These are phyloP conservation scores for Lepidium didymum DNA, from an alignment of 345 rosid species.

Conservation along the genomic window DNA sequence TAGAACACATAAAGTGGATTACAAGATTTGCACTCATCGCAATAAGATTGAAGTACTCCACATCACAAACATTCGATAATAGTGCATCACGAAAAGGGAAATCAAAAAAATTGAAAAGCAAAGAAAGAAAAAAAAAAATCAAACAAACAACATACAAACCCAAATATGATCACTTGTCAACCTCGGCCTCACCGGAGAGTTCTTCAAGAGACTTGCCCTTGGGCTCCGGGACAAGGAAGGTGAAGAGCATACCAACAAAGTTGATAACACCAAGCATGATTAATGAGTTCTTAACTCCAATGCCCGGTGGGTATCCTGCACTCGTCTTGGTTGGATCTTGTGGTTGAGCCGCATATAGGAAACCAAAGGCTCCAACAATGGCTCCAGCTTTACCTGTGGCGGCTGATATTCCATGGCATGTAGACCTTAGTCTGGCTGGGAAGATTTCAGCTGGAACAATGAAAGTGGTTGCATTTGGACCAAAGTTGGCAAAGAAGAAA, in stretches of 20 bases:
- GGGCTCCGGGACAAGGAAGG: constrained; percentile 45
- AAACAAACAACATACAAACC: constrained; percentile 2
- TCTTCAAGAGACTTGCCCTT: constrained; percentile 55
- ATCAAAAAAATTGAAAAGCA: neutral
- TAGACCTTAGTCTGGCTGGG: constrained; percentile 64
- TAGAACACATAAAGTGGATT: neutral
- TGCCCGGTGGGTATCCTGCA: constrained; percentile 40
- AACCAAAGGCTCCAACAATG: constrained; percentile 62
- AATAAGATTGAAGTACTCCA: neutral
- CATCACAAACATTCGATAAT: neutral
- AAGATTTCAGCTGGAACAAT: constrained; percentile 62
- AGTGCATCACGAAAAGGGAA: constrained; percentile 2
- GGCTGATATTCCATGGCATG: constrained; percentile 71
- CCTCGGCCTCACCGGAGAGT: constrained; percentile 46
- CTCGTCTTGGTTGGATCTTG: constrained; percentile 28
- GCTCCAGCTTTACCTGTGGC: constrained; percentile 67
- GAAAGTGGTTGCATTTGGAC: constrained; percentile 69
- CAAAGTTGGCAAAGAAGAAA: constrained; percentile 70
- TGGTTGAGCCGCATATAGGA: constrained; percentile 45
- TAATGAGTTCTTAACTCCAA: constrained; percentile 42
- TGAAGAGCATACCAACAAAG: constrained; percentile 39
- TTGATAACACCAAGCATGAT: constrained; percentile 34
- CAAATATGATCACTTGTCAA: constrained; percentile 30
- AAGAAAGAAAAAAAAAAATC: neutral
- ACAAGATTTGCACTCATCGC: constrained; percentile 12